Evolutionary conservation across 2,329 filamentous ascomycete species (phyloP), one percentile per base, ranked within the genome.

Genomic region (Sordariomycetes sp.): DNA sequence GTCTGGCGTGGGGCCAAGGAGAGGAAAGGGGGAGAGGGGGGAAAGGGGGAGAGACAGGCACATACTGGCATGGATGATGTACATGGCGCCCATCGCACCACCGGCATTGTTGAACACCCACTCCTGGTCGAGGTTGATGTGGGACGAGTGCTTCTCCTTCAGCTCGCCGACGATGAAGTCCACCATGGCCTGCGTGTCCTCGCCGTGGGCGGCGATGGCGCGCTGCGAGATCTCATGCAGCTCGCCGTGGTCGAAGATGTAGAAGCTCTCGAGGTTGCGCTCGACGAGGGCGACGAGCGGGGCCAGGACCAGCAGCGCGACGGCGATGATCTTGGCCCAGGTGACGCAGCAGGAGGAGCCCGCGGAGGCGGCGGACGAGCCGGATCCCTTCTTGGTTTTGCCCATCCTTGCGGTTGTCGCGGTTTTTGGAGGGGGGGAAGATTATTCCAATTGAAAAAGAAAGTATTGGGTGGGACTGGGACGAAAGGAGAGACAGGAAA

Each of bases 51-150:
- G 46, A 48, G 16, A 77, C 28, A 32, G 8, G 28, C 4, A 32
- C 83, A 70, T 71, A 88, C 87, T 92, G 60, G 90, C 89, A 69
- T 95, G 90, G 66, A 95, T 86, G 63, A 95, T 86, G 71, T 90
- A 91, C 90, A 95, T 94, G 67, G 82, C 88, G 59, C 90, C 90
- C 90, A 95, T 96, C 57, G 90, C 90, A 62, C 90, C 90, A 57
- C 90, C 90, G 56, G 90, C 90, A 68, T 95, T 95, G 79, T 95
- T 96, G 67, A 96, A 93, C 53, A 95, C 79, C 90, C 90, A 96
- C 71, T 93, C 87, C 74, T 93, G 83, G 60, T 87, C 75, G 58
- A 81, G 69, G 74, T 88, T 90, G 68, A 93, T 68, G 71, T 89
- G 74, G 55, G 66, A 65, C 55, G 73, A 69, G 68, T 74, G 65